Conservation (phyloP, 1,284 basidiomycete species). For the Hypsizygus ulmarius region DNA sequence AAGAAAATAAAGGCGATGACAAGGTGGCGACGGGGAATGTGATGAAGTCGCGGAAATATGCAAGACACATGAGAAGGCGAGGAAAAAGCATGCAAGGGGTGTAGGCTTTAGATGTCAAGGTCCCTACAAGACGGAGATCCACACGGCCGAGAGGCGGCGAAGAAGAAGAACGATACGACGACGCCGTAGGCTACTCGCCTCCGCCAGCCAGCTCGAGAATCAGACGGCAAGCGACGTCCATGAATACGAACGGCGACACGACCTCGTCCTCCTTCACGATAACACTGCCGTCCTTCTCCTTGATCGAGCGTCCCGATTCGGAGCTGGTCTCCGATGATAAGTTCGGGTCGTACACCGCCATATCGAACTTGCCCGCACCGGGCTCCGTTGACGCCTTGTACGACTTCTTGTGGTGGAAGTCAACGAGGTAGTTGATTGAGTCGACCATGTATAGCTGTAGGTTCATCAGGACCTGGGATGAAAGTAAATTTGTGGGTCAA, state of each 20-base stretch:
- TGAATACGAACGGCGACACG: conserved; percentile 93
- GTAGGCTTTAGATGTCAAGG: no score
- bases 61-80: no score
- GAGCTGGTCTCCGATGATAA: conserved; percentile 50
- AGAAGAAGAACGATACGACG: no score
- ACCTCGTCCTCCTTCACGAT: conserved; percentile 67
- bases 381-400: conserved; percentile 66
- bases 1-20: no score
- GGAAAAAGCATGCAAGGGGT: no score
- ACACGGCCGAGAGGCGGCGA: no score
- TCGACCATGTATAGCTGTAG: conserved; percentile 96
- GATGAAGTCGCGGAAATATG: no score
- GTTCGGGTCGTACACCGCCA: conserved; percentile 49
- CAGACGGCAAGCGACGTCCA: conserved; percentile 89
- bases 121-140: no score
- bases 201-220: conserved; percentile 81
- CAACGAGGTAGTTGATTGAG: conserved; percentile 93
- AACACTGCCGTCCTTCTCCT: conserved; percentile 40
- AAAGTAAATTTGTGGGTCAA: conserved; percentile 5
- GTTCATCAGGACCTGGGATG: conserved; percentile 85
- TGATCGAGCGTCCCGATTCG: conserved; percentile 47
- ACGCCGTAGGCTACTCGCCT: conserved; percentile 27
- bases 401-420: conserved; percentile 96
- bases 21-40: no score
- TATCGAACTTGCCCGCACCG: conserved; percentile 67